Percentiles rank a stretch among this genome's conserved stretches.
Evolutionary conservation across 1,284 basidiomycete species (phyloP).

Genomic region (Paramarasmius palmivorus): DNA sequence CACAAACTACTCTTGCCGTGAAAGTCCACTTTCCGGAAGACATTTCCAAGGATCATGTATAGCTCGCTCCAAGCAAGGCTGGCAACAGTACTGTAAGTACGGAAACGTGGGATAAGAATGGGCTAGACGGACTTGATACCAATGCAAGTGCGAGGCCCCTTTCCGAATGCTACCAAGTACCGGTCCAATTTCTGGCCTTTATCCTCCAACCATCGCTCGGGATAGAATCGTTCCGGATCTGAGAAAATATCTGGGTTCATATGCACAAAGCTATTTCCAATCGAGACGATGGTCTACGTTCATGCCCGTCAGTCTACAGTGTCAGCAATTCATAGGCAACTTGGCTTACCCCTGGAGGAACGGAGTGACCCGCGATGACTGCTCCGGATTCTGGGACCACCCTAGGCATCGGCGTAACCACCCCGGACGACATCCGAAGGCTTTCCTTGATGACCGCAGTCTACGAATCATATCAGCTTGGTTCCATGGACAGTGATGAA

Average conservation of each 20-base stretch:
- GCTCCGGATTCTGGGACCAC: background rate
- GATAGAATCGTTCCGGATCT: background rate
- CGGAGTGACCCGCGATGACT: background rate
- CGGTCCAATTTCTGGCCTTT: background rate
- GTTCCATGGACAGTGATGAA: background rate
- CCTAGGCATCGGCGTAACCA: background rate
- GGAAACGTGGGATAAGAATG: background rate
- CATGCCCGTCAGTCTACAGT: background rate
- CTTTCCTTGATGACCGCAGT: constrained; percentile 7
- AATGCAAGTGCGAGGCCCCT: background rate
- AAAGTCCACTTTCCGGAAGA: background rate
- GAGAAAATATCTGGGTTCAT: constrained; percentile 1
- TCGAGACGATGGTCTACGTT: constrained; percentile 1
- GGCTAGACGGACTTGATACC: background rate
- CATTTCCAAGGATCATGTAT: background rate
- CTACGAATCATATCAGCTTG: background rate
- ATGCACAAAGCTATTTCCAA: constrained; percentile 5
- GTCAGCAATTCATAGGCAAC: background rate
- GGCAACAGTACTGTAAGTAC: background rate
- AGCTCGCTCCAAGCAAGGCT: background rate
- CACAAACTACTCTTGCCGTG: background rate
- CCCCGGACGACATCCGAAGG: background rate
- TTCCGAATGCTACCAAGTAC: background rate
- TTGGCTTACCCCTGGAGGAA: constrained; percentile 2
- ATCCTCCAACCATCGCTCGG: background rate